Conservation (phyloP, 1,139 yeast genomes). For the Geotrichum australiense region DNA sequence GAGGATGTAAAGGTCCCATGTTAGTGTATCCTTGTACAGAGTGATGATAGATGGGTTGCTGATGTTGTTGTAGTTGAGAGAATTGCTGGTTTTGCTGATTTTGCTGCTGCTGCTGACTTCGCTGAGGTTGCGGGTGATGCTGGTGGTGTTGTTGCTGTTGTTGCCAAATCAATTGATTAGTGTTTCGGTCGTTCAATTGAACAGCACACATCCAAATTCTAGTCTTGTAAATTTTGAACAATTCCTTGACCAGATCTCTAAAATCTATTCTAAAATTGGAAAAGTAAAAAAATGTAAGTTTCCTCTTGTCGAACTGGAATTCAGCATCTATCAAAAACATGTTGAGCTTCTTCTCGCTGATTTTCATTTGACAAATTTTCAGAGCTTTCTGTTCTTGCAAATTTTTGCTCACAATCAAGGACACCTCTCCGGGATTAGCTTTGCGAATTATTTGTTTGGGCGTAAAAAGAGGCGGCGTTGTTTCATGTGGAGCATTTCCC, state of each 20-base stretch:
- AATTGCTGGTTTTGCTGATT: slow-evolving; percentile 2
- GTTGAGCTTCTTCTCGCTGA: slow-evolving; percentile 41
- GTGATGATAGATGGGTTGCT: background rate
- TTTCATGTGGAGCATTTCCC: slow-evolving; percentile 17
- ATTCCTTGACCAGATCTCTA: slow-evolving; percentile 82
- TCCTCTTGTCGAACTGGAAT: slow-evolving; percentile 91
- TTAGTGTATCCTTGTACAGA: too few relatives aligned
- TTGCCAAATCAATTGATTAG: slow-evolving; percentile 8
- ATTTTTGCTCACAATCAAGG: slow-evolving; percentile 51
- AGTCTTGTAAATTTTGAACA: slow-evolving; percentile 89
- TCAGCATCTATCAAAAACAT: slow-evolving; percentile 67
- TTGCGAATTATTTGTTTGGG: slow-evolving; percentile 73
- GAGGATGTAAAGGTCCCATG: too few relatives aligned
- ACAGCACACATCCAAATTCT: slow-evolving; percentile 97
- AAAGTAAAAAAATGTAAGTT: slow-evolving; percentile 85
- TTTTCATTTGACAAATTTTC: slow-evolving; percentile 51
- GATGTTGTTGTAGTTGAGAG: slow-evolving; percentile 4
- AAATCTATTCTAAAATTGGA: slow-evolving; percentile 82
- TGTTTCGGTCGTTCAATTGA: slow-evolving; percentile 7
- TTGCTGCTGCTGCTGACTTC: slow-evolving; percentile 2
- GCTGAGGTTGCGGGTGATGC: slow-evolving; percentile 5
- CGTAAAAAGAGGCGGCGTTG: slow-evolving; percentile 20
- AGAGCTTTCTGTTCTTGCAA: slow-evolving; percentile 72
- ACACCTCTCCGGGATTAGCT: slow-evolving; percentile 57
- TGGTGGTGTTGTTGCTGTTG: slow-evolving; percentile 6